phyloP scores from a whole-genome alignment of 352 stramenopile species.

The Globisporangium acanthophoron region DNA sequence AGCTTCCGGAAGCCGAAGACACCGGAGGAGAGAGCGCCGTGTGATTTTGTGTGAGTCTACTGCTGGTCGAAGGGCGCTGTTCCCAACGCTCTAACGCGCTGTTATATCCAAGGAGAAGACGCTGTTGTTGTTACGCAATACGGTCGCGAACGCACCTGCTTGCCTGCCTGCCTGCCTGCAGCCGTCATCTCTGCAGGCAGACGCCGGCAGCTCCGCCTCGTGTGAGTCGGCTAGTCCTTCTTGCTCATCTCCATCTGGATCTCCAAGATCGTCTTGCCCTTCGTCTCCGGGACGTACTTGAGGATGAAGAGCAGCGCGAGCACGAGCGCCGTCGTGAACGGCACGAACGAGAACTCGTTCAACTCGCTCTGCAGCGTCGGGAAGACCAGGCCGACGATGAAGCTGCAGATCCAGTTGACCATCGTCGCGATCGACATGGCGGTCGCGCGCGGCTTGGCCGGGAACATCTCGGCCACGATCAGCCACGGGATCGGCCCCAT shows the following conservation, averaged over 20 bases:
- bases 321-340: slow-evolving; percentile 84
- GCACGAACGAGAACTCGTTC: slow-evolving; percentile 87
- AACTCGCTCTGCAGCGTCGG: slow-evolving; percentile 86
- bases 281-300: slow-evolving; percentile 89
- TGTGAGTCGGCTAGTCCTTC: slow-evolving; percentile 12
- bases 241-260: slow-evolving; percentile 54
- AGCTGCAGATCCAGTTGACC: slow-evolving; percentile 95
- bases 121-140: too few species aligned
- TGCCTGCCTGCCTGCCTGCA: too few species aligned
- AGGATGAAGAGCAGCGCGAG: slow-evolving; percentile 72
- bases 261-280: slow-evolving; percentile 76
- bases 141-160: background rate
- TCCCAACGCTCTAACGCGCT: too few species aligned
- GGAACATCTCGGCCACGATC: slow-evolving; percentile 97
- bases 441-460: slow-evolving; percentile 88
- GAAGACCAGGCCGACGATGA: slow-evolving; percentile 93
- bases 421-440: slow-evolving; percentile 90
- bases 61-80: too few species aligned
- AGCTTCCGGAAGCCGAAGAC: background rate
- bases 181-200: background rate
- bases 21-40: too few species aligned
- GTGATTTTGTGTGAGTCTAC: too few species aligned
- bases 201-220: background rate
- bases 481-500: slow-evolving; percentile 93
- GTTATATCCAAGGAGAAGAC: too few species aligned